These are phyloP conservation scores for Streptanthus diversifolius DNA, from an alignment of 345 rosid species.

Conservation along the genomic window DNA sequence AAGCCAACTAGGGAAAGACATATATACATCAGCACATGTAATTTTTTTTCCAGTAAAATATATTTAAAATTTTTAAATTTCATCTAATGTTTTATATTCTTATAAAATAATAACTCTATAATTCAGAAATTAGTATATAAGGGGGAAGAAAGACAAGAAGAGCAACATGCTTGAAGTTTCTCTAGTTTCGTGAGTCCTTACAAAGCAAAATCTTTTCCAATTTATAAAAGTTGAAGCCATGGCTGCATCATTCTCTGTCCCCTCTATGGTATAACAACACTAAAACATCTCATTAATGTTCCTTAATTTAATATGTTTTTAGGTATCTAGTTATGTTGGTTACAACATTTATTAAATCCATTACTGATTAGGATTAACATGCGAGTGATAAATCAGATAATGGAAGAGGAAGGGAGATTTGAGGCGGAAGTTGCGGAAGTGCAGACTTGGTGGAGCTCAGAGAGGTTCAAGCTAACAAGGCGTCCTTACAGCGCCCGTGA, in stretches of 20 bases:
- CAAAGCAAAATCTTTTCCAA: conserved; percentile 14
- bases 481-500: conserved; percentile 85
- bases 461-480: conserved; percentile 88
- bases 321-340: not conserved
- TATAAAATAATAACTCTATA: not conserved
- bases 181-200: conserved; percentile 19
- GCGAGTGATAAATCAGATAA: conserved; percentile 39
- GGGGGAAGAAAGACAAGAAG: conserved; percentile 24
- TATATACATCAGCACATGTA: not conserved
- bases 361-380: not conserved
- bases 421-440: conserved; percentile 91
- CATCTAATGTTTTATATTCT: not conserved
- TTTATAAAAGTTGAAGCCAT: conserved; percentile 48
- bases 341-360: not conserved
- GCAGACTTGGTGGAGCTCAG: conserved; percentile 96
- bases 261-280: conserved; percentile 68
- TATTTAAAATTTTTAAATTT: not conserved
- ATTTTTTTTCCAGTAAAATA: not conserved
- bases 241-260: conserved; percentile 90
- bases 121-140: conserved; percentile 33
- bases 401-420: conserved; percentile 92
- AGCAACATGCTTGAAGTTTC: conserved; percentile 35
- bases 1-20: not conserved
- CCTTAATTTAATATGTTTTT: not conserved
- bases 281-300: not conserved